Conservation (phyloP, 768 basidiomycete genomes). For the Mycena vulgaris region DNA sequence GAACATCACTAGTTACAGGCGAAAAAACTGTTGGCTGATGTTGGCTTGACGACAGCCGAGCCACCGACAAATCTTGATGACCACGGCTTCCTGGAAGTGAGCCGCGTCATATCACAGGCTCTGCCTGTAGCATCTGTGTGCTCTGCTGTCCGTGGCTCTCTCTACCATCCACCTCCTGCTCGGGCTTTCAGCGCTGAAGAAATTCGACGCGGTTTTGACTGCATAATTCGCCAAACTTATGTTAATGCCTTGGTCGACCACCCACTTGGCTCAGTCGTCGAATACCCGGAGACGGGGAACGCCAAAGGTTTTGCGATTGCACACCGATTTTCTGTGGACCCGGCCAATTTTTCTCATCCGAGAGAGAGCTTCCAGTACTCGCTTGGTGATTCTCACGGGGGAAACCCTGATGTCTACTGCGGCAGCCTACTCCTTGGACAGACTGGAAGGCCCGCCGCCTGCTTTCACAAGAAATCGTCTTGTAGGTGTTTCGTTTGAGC, state of each 20-base stretch:
- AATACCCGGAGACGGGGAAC: constrained; percentile 18
- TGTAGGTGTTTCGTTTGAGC: background rate
- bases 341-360: constrained; percentile 5
- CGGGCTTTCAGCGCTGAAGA: constrained; percentile 10
- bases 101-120: constrained; percentile 1
- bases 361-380: constrained; percentile 22
- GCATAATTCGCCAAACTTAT: constrained; percentile 22
- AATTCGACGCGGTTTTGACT: constrained; percentile 4
- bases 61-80: constrained; percentile 20
- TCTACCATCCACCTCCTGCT: constrained; percentile 12
- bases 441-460: background rate
- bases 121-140: background rate
- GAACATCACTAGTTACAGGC: no score
- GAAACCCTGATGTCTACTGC: background rate
- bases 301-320: constrained; percentile 3
- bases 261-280: constrained; percentile 13
- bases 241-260: constrained; percentile 18
- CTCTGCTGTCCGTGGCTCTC: background rate
- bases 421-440: background rate
- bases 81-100: constrained; percentile 21
- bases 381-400: constrained; percentile 17
- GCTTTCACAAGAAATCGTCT: constrained; percentile 8
- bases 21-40: constrained; percentile 12
- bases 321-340: constrained; percentile 17
- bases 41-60: constrained; percentile 15